Conservation (phyloP, 1,284 basidiomycete species). For the Sanguinoderma infundibulare region DNA sequence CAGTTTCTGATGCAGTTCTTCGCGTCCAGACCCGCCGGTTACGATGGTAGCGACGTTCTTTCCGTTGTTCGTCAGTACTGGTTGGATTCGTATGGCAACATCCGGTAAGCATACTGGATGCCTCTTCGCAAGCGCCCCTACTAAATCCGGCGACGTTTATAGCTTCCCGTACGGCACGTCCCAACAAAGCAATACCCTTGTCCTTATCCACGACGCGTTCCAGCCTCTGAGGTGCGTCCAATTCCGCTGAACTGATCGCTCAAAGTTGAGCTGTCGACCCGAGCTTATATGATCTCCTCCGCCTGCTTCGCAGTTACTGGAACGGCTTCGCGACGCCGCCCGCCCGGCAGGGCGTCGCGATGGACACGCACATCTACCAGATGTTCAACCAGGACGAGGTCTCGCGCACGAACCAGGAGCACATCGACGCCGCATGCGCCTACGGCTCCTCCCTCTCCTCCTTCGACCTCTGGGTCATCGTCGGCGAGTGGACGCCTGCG, state of each 20-base stretch:
- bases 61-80: conserved; percentile 71
- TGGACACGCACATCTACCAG: conserved; percentile 88
- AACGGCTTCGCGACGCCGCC: conserved; percentile 66
- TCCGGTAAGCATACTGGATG: conserved; percentile 54
- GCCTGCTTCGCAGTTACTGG: conserved; percentile 59
- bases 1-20: not conserved
- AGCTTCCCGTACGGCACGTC: conserved; percentile 65
- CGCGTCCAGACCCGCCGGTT: conserved; percentile 76
- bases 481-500: conserved; percentile 88
- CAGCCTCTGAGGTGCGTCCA: conserved; percentile 54
- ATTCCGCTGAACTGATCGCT: not conserved
- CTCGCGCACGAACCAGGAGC: conserved; percentile 55
- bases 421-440: conserved; percentile 70
- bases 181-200: conserved; percentile 63
- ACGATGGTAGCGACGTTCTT: conserved; percentile 57
- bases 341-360: conserved; percentile 67
- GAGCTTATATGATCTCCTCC: not conserved
- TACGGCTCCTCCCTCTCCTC: conserved; percentile 48
- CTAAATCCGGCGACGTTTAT: conserved; percentile 32
- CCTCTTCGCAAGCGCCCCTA: not conserved
- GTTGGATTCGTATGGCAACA: conserved; percentile 74
- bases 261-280: not conserved
- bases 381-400: conserved; percentile 71
- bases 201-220: conserved; percentile 88
- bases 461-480: conserved; percentile 75